A percentile compares a stretch with the other conserved stretches of the same genome.
Conservation (phyloP, 306 rosid genomes). For the Vicia sativa region DNA sequence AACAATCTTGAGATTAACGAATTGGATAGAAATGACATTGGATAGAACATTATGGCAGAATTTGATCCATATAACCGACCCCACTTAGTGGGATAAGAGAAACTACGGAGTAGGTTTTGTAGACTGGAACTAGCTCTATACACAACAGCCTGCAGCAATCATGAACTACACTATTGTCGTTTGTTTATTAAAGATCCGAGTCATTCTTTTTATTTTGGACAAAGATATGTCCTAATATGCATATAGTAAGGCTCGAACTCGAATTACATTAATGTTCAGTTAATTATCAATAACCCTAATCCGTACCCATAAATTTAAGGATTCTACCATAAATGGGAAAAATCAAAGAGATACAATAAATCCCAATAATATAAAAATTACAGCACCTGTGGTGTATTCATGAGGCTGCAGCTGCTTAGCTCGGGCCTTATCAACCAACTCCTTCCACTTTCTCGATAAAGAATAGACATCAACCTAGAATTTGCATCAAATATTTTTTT, state of each 20-base stretch:
- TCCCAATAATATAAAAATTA: too few relatives aligned
- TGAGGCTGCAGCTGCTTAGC: slow-evolving; percentile 98
- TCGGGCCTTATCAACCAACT: slow-evolving; percentile 90
- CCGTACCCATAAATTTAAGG: neutral
- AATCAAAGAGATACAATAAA: neutral
- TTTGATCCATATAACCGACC: too few relatives aligned
- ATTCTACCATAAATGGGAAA: slow-evolving; percentile 19
- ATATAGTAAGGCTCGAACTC: slow-evolving; percentile 6
- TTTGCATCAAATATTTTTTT: slow-evolving; percentile 29
- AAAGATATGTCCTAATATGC: slow-evolving; percentile 6
- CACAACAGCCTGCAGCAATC: neutral
- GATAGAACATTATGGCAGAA: too few relatives aligned
- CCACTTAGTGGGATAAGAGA: too few relatives aligned
- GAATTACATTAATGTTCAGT: neutral
- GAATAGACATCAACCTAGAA: slow-evolving; percentile 83
- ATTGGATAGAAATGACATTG: too few relatives aligned
- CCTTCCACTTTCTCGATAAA: slow-evolving; percentile 95
- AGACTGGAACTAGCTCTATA: slow-evolving; percentile 12
- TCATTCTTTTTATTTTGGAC: neutral
- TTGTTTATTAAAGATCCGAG: neutral
- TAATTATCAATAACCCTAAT: slow-evolving; percentile 6
- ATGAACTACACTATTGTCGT: neutral
- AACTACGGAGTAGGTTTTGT: neutral
- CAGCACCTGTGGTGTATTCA: slow-evolving; percentile 76
- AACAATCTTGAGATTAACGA: too few relatives aligned